A percentile compares a stretch with the other conserved stretches of the same genome.
phyloP scores from a whole-genome alignment of 202 grass and related monocot genomes.

The Thinopyrum obtusiflorum region DNA sequence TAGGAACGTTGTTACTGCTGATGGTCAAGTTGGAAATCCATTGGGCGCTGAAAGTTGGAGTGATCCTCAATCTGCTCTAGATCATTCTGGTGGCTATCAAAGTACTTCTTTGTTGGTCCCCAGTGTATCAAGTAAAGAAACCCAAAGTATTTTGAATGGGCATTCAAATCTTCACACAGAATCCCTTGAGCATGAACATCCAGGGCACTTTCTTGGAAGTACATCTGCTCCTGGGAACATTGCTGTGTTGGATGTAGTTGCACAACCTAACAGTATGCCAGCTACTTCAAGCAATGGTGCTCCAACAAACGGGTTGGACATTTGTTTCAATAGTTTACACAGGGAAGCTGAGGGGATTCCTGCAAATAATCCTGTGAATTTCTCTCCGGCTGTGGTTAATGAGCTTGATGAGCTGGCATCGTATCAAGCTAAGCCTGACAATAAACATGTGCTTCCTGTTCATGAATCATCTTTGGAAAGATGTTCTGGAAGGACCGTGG shows the following conservation, averaged over 20 bases:
- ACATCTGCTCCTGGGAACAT: slow-evolving; percentile 16
- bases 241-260: slow-evolving; percentile 15
- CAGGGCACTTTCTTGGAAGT: slow-evolving; percentile 18
- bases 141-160: slow-evolving; percentile 23
- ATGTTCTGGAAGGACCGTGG: slow-evolving; percentile 37
- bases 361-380: slow-evolving; percentile 46
- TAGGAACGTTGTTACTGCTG: slow-evolving; percentile 41
- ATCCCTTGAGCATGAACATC: slow-evolving; percentile 32
- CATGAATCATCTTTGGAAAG: slow-evolving; percentile 22
- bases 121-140: slow-evolving; percentile 30
- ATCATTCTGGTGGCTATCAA: slow-evolving; percentile 29
- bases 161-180: slow-evolving; percentile 26
- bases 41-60: slow-evolving; percentile 23
- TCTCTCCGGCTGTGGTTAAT: slow-evolving; percentile 29
- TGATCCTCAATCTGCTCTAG: slow-evolving; percentile 16
- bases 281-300: slow-evolving; percentile 34
- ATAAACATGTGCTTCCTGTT: slow-evolving; percentile 26
- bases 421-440: slow-evolving; percentile 41
- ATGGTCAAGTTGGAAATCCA: slow-evolving; percentile 32
- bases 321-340: slow-evolving; percentile 23
- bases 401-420: slow-evolving; percentile 61
- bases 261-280: slow-evolving; percentile 22
- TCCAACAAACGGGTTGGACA: slow-evolving; percentile 18
- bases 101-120: slow-evolving; percentile 2
- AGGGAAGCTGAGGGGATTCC: slow-evolving; percentile 49